Evolutionary conservation across 1,139 yeast species (phyloP).

Genomic region (Taphrina confusa): DNA sequence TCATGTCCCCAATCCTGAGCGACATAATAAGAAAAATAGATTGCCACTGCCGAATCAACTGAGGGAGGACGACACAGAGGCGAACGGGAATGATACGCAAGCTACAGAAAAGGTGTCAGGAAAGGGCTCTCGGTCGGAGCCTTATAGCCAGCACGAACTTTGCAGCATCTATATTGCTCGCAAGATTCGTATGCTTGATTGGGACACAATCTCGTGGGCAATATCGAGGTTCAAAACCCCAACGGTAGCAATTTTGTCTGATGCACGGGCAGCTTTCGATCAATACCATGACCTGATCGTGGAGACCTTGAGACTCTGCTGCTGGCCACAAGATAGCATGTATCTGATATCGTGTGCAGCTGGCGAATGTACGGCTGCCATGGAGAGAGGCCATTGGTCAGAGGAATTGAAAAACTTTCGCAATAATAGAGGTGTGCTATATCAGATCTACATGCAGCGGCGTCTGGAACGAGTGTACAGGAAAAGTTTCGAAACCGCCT

Average conservation of each 20-base stretch:
- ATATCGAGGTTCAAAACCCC: conserved; percentile 32
- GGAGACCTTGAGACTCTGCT: conserved; percentile 25
- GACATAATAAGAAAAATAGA: not conserved
- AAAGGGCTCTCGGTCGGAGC: conserved; percentile 23
- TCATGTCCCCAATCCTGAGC: not conserved
- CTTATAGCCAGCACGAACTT: conserved; percentile 22
- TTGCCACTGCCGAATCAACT: no score
- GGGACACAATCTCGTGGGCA: conserved; percentile 33
- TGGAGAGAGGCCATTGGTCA: conserved; percentile 31
- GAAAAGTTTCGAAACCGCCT: conserved; percentile 9
- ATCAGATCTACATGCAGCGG: conserved; percentile 25
- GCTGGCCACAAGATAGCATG: conserved; percentile 34
- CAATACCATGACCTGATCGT: conserved; percentile 23
- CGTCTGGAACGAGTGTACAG: conserved; percentile 11
- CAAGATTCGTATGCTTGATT: conserved; percentile 25
- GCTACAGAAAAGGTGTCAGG: conserved; percentile 3
- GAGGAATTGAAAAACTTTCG: conserved; percentile 25
- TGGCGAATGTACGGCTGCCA: conserved; percentile 14
- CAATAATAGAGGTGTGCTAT: conserved; percentile 8
- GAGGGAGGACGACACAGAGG: not conserved
- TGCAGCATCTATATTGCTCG: conserved; percentile 29
- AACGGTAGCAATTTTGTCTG: conserved; percentile 17
- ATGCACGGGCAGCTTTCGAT: conserved; percentile 19
- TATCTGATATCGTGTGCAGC: conserved; percentile 25
- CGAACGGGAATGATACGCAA: not conserved